A percentile compares a stretch with the other conserved stretches of the same genome.
phyloP scores from a whole-genome alignment of 495 filamentous ascomycete species.

The Xylaria acuta region DNA sequence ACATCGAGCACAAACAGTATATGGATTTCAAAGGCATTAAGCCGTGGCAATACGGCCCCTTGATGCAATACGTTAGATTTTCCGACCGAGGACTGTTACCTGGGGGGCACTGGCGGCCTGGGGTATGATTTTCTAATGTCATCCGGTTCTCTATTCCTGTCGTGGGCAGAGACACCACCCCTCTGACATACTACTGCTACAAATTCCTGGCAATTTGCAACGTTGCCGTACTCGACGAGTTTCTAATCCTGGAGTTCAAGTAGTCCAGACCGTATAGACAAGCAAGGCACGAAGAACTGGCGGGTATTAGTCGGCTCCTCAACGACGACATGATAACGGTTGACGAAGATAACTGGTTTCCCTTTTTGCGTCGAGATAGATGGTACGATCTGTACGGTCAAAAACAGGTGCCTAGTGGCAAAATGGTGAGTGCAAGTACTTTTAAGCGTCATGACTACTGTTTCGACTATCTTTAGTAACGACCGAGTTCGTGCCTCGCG shows the following conservation, averaged over 20 bases:
- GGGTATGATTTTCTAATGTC: background rate
- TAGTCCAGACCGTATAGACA: background rate
- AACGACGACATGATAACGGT: slow-evolving; percentile 1
- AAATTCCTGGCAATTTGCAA: background rate
- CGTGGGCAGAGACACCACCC: background rate
- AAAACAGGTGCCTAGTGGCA: background rate
- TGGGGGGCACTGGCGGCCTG: background rate
- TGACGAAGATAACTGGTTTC: slow-evolving; percentile 8
- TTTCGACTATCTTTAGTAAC: background rate
- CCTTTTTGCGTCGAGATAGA: slow-evolving; percentile 5
- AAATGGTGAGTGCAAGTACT: background rate
- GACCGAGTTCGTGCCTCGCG: background rate
- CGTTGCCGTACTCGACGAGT: background rate
- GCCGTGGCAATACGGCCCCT: background rate
- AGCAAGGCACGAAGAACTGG: background rate
- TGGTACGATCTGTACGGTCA: background rate
- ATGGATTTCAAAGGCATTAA: background rate
- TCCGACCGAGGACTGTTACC: slow-evolving; percentile 8
- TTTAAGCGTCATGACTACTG: background rate
- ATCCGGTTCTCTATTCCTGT: background rate
- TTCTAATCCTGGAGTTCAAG: background rate
- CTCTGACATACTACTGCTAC: background rate
- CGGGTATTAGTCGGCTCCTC: background rate
- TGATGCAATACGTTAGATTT: slow-evolving; percentile 9
- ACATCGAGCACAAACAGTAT: background rate